Percentiles rank a stretch among this genome's conserved stretches.
These are phyloP conservation scores for Phallus indusiatus DNA, from an alignment of 768 basidiomycete species.

Conservation along the genomic window DNA sequence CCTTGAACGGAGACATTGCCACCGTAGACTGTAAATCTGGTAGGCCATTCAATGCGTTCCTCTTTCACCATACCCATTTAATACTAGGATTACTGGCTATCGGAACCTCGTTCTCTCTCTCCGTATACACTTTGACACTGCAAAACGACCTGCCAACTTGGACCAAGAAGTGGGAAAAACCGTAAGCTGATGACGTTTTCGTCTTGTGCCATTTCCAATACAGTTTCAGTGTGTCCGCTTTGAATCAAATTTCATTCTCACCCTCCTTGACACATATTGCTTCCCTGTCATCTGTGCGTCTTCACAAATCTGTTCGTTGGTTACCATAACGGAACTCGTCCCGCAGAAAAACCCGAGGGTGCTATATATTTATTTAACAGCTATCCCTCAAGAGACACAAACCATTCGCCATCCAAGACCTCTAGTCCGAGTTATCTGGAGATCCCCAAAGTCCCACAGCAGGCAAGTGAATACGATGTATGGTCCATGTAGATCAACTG, in stretches of 20 bases:
- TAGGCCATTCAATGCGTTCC: slow-evolving; percentile 21
- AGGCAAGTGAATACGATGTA: slow-evolving; percentile 35
- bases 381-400: slow-evolving; percentile 62
- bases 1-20: slow-evolving; percentile 52
- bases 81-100: slow-evolving; percentile 65
- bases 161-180: slow-evolving; percentile 66
- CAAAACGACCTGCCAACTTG: slow-evolving; percentile 80
- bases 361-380: slow-evolving; percentile 62
- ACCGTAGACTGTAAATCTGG: slow-evolving; percentile 69
- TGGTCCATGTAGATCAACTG: background rate
- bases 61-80: slow-evolving; percentile 19
- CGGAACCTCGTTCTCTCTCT: slow-evolving; percentile 48
- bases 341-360: slow-evolving; percentile 40
- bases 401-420: slow-evolving; percentile 64
- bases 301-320: background rate
- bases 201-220: slow-evolving; percentile 11
- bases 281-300: slow-evolving; percentile 46
- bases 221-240: slow-evolving; percentile 34
- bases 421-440: slow-evolving; percentile 62
- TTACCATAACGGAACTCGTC: background rate
- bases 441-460: slow-evolving; percentile 56
- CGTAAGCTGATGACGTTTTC: slow-evolving; percentile 29
- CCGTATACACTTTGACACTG: slow-evolving; percentile 67
- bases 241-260: slow-evolving; percentile 52
- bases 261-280: slow-evolving; percentile 72